phyloP scores from a whole-genome alignment of 345 rosid genomes.

The Syzygium oleosum region DNA sequence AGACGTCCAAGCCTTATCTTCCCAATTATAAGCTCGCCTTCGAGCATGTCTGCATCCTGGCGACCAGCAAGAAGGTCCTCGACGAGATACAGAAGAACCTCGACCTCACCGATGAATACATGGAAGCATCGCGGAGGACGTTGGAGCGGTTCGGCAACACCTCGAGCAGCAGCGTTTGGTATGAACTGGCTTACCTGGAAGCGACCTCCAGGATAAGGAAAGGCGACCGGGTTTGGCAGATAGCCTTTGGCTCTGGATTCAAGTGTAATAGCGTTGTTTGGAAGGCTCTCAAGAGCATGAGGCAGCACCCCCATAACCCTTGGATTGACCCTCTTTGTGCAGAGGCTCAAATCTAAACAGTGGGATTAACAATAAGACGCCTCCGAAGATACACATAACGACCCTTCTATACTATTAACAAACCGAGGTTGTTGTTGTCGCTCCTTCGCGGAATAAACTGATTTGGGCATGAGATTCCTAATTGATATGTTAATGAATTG shows the following conservation, averaged over 20 bases:
- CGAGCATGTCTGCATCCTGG: constrained; percentile 46
- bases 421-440: not conserved
- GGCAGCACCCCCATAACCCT: constrained; percentile 30
- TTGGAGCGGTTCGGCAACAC: constrained; percentile 63
- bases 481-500: not conserved
- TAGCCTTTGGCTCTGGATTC: constrained; percentile 62
- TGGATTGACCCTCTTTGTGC: constrained; percentile 23
- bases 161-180: constrained; percentile 70
- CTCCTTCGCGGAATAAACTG: not conserved
- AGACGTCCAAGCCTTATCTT: constrained; percentile 24
- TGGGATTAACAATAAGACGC: not conserved
- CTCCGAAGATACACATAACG: not conserved
- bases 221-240: constrained; percentile 54
- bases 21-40: constrained; percentile 49
- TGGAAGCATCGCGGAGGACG: constrained; percentile 66
- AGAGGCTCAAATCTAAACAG: not conserved
- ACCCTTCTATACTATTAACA: not conserved
- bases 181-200: constrained; percentile 64
- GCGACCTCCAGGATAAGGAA: constrained; percentile 31
- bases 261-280: constrained; percentile 67
- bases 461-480: not conserved
- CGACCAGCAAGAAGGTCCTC: constrained; percentile 43
- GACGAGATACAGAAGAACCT: constrained; percentile 56
- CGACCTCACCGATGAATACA: constrained; percentile 44
- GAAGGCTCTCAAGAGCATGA: constrained; percentile 39